Base-by-base conservation (phyloP, 2,329 filamentous ascomycete genomes). In the Pyrenophora tritici-repentis region DNA sequence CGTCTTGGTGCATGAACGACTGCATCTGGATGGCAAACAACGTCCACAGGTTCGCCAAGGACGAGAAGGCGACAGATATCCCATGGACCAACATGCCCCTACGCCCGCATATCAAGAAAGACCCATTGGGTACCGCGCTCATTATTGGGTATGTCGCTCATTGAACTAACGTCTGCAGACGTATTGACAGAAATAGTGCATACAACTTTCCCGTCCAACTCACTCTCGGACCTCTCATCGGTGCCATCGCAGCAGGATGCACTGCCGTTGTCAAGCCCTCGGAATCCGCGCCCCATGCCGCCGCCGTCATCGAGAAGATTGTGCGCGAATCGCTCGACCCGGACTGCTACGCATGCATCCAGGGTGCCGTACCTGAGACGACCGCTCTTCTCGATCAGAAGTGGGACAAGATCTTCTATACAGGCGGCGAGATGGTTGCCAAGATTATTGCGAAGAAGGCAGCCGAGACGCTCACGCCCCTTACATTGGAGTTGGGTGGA, bases 381-480 rank as follows among this genome's bases (percentile, higher is more conserved):
- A 90, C 89, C 38, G 86, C 86, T 10, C 78, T 97, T 37, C 82
- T 99, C 29, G 85, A 93, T 50, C 85, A 91, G 78, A 93, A 93
- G 74, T 99, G 92, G 88, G 92, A 95, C 78, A 97, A 97, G 83
- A 95, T 99, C 67, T 92, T 94, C 79, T 99, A 96, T 78, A 99
- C 94, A 1, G 94, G 94, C 47, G 87, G 86, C 65, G 82, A 83
- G 44, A 78, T 72, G 22, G 91, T 97, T 14, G 94, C 90, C 40
- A 79, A 68, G 17, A 81, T 81, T 61, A 78, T 81, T 50, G 76
- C 79, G 12, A 79, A 80, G 73, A 80, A 80, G 67, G 79, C 78
- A 1, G 78, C 79, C 2, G 78, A 81, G 67, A 81, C 79, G 0
- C 71, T 81, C 55, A 97, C 94, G 0, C 94, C 94, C 0, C 86